phyloP scores from a whole-genome alignment of 1,139 yeast species.

The Groenewaldozyma sp. region DNA sequence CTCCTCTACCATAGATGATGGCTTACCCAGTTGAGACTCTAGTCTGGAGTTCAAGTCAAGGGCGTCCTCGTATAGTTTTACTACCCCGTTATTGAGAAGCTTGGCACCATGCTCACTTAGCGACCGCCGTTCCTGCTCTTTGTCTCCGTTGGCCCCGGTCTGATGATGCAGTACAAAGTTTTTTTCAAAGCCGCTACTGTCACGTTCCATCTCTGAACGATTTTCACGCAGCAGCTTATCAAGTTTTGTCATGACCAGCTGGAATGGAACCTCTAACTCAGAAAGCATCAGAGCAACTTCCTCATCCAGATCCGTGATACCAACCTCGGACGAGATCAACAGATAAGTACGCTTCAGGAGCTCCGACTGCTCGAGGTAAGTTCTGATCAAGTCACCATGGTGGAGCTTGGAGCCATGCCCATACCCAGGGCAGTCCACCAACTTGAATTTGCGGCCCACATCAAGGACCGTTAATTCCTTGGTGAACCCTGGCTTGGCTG shows the following conservation, averaged over 20 bases:
- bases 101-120: slow-evolving; percentile 10
- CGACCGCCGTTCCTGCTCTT: not conserved
- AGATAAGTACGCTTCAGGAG: slow-evolving; percentile 51
- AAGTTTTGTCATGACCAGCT: slow-evolving; percentile 65
- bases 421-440: slow-evolving; percentile 84
- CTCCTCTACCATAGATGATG: slow-evolving; percentile 16
- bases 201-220: not conserved
- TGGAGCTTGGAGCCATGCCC: slow-evolving; percentile 53
- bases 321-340: slow-evolving; percentile 48
- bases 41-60: slow-evolving; percentile 7
- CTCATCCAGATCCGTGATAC: slow-evolving; percentile 48
- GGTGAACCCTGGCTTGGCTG: slow-evolving; percentile 64
- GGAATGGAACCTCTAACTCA: slow-evolving; percentile 55
- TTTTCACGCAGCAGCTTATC: slow-evolving; percentile 34
- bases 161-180: slow-evolving; percentile 8
- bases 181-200: too few relatives aligned
- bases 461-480: slow-evolving; percentile 67
- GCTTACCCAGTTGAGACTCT: not conserved
- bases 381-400: slow-evolving; percentile 62
- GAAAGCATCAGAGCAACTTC: slow-evolving; percentile 43
- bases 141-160: not conserved
- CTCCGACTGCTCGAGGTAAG: slow-evolving; percentile 47
- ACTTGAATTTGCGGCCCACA: slow-evolving; percentile 49
- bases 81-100: slow-evolving; percentile 9
- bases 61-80: slow-evolving; percentile 7